Percentiles rank a stretch among this genome's conserved stretches.
Conservation (phyloP, 257 asterid genomes). For the Nicotiana noctiflora region DNA sequence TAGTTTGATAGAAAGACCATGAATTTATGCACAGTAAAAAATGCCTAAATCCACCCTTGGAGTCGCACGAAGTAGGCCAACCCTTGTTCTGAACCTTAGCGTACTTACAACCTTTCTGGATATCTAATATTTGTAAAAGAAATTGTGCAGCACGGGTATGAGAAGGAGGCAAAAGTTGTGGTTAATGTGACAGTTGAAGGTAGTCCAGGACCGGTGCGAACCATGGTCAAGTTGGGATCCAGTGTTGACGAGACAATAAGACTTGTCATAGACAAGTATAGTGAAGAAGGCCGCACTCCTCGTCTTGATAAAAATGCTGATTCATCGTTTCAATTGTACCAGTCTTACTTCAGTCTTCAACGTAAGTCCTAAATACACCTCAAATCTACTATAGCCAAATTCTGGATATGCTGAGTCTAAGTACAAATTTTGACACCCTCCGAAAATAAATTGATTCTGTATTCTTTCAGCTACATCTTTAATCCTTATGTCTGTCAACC, state of each 20-base stretch:
- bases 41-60: no score
- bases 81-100: no score
- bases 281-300: conserved; percentile 68
- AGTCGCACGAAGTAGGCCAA: no score
- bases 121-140: not conserved
- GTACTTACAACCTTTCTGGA: not conserved
- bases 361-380: conserved; percentile 30
- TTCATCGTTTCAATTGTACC: conserved; percentile 44
- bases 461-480: not conserved
- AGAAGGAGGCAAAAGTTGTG: conserved; percentile 64
- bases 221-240: conserved; percentile 64
- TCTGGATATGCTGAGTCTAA: no score
- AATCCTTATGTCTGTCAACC: not conserved
- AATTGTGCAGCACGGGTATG: conserved; percentile 24
- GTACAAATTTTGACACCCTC: no score
- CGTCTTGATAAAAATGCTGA: conserved; percentile 33
- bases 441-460: no score
- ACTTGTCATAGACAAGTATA: conserved; percentile 41
- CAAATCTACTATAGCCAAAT: no score
- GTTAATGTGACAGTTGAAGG: conserved; percentile 68
- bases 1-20: no score
- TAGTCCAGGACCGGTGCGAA: conserved; percentile 66
- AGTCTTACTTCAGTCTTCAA: conserved; percentile 65
- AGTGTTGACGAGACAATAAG: conserved; percentile 53
- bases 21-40: no score